Evolutionary conservation across 1,284 basidiomycete species (phyloP).

Genomic region (Apiotrichum siamense): DNA sequence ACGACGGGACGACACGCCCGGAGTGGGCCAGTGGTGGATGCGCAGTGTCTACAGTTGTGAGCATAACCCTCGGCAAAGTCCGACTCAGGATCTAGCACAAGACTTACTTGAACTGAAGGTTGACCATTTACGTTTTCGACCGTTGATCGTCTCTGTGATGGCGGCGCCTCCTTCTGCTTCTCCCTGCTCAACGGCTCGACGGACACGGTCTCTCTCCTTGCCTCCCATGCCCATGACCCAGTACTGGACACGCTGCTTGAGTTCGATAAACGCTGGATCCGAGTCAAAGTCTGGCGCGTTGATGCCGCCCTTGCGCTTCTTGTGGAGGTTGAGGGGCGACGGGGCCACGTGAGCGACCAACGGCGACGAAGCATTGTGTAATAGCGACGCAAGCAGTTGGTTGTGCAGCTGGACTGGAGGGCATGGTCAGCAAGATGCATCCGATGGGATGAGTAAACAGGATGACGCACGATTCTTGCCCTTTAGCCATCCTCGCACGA

Average conservation of each 20-base stretch:
- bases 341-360: conserved; percentile 21
- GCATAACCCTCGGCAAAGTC: too few species aligned
- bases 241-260: conserved; percentile 29
- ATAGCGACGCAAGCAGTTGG: conserved; percentile 37
- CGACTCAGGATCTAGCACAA: not conserved
- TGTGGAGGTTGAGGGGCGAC: conserved; percentile 16
- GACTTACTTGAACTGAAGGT: conserved; percentile 13
- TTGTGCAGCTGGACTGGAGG: conserved; percentile 43
- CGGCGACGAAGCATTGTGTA: conserved; percentile 41
- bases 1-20: conserved; percentile 29
- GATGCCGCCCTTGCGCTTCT: conserved; percentile 28
- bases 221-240: conserved; percentile 39
- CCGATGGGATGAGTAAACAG: not conserved
- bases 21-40: conserved; percentile 25
- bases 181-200: conserved; percentile 6
- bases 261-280: conserved; percentile 35
- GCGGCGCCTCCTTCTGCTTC: conserved; percentile 14
- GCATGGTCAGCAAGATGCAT: not conserved
- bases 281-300: conserved; percentile 36
- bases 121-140: conserved; percentile 18
- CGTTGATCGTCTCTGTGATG: conserved; percentile 6
- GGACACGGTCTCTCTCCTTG: conserved; percentile 31
- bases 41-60: not conserved
- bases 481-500: conserved; percentile 39
- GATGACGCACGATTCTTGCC: conserved; percentile 28